Evolutionary conservation across 1,139 yeast genomes (phyloP).

Genomic region (Candida tropicalis): DNA sequence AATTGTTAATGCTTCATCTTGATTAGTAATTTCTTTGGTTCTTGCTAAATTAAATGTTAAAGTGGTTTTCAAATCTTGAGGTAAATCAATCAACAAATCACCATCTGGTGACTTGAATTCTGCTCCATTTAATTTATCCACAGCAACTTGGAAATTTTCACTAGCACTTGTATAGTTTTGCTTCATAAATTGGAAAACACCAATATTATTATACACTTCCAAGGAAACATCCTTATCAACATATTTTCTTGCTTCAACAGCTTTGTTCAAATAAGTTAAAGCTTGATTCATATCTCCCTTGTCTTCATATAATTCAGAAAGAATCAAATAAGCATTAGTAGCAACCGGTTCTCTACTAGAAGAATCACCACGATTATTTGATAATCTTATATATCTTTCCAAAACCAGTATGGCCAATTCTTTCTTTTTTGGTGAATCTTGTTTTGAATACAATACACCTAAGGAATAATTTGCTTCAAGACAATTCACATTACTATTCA

Average conservation of each 20-base stretch:
- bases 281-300: conserved; percentile 60
- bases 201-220: conserved; percentile 79
- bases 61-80: conserved; percentile 44
- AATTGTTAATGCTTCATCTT: conserved; percentile 47
- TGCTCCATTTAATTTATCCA: conserved; percentile 24
- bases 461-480: conserved; percentile 76
- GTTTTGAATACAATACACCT: conserved; percentile 70
- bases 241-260: conserved; percentile 53
- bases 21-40: conserved; percentile 51
- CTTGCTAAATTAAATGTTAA: conserved; percentile 67
- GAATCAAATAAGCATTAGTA: conserved; percentile 66
- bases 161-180: conserved; percentile 52
- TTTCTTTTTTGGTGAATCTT: conserved; percentile 36
- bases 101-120: conserved; percentile 29
- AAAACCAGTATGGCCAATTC: conserved; percentile 65
- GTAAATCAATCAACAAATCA: conserved; percentile 28
- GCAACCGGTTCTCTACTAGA: conserved; percentile 62
- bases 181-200: conserved; percentile 76
- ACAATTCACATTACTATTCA: conserved; percentile 67
- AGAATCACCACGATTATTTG: conserved; percentile 46
- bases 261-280: conserved; percentile 56
- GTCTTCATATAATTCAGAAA: conserved; percentile 69
- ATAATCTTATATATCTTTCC: conserved; percentile 71
- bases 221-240: conserved; percentile 56
- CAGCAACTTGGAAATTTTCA: conserved; percentile 53